Evolutionary conservation across 371 early-diverging fungal genomes (phyloP), one percentile per base, ranked within the genome.

Genomic region (Syncephalastrum contaminatum): DNA sequence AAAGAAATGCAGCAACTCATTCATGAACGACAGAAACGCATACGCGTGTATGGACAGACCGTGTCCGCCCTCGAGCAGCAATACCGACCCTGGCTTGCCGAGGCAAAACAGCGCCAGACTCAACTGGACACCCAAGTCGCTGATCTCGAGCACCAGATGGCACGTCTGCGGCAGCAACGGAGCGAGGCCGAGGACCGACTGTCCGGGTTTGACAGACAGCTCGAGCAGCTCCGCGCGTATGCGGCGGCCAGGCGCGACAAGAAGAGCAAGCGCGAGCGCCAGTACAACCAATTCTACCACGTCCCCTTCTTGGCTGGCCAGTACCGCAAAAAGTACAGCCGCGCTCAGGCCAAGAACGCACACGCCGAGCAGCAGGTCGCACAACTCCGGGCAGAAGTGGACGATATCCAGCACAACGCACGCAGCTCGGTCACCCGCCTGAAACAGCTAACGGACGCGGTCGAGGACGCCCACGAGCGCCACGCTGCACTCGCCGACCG

Each of bases 261-360:
- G 12, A 65, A 68, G 47, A 48, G 57, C 18, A 65, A 57, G n/a
- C 64, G 67, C 18, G 76, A 75, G 22, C 64, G 59, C n/a, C 61
- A 70, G 12, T 75, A 75, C 27, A 51, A 66, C 14, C 54, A 65
- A 19, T 55, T 67, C 6, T 64, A 59, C 14, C 62, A 59, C 45
- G 54, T 77, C 1, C 73, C 72, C 0, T 43, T 73, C 5, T 19
- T 77, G 5, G 55, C 58, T 6, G 55, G 51, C 8, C 68, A 70
- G 41, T 70, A 64, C 41, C 66, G 68, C 21, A 67, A 70, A 30
- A 65, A 63, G 43, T 75, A 75, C 27, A 42, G 72, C 0, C 59
- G 70, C 18, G 76, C 76, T 3, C 66, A 68, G 12, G 66, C 68
- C 56, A 66, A 59, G 40, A 70, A 72, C 36, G 50, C 58, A 19